Percentiles rank a stretch among this genome's conserved stretches.
Evolutionary conservation across 1,284 basidiomycete species (phyloP).

Genomic region (Exobasidium rhododendri): DNA sequence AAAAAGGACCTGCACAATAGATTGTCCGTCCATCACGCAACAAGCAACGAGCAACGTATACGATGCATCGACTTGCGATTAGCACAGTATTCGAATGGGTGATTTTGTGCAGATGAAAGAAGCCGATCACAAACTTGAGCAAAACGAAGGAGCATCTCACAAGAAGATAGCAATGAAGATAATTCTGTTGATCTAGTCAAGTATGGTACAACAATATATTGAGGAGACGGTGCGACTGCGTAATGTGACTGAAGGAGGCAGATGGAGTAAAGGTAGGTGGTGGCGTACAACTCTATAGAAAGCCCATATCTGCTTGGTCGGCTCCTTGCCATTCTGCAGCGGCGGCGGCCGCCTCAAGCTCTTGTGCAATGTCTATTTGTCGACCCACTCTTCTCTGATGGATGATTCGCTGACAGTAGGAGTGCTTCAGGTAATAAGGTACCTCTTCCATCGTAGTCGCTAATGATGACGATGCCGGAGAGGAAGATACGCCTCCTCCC

Average conservation of each 20-base stretch:
- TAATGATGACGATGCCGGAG: neutral
- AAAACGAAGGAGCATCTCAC: neutral
- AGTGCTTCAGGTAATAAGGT: neutral
- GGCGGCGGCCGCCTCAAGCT: constrained; percentile 19
- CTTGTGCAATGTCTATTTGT: constrained; percentile 13
- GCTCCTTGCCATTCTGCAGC: constrained; percentile 30
- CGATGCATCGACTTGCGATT: too few relatives aligned
- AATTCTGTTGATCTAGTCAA: too few relatives aligned
- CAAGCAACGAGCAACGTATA: too few relatives aligned
- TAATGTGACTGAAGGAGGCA: neutral
- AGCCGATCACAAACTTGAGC: too few relatives aligned
- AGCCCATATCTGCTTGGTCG: constrained; percentile 24
- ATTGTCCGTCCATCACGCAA: too few relatives aligned
- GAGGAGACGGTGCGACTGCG: too few relatives aligned
- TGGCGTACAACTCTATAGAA: neutral
- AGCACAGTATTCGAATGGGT: too few relatives aligned
- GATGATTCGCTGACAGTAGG: constrained; percentile 7
- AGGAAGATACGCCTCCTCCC: neutral
- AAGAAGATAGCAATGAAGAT: constrained; percentile 22
- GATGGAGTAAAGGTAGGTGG: neutral
- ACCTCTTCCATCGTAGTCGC: neutral
- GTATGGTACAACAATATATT: too few relatives aligned
- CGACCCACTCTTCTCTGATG: constrained; percentile 5
- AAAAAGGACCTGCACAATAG: too few relatives aligned
- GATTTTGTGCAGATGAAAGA: too few relatives aligned